phyloP scores from a whole-genome alignment of 2,329 filamentous ascomycete species.

The Fusarium abutilonis region DNA sequence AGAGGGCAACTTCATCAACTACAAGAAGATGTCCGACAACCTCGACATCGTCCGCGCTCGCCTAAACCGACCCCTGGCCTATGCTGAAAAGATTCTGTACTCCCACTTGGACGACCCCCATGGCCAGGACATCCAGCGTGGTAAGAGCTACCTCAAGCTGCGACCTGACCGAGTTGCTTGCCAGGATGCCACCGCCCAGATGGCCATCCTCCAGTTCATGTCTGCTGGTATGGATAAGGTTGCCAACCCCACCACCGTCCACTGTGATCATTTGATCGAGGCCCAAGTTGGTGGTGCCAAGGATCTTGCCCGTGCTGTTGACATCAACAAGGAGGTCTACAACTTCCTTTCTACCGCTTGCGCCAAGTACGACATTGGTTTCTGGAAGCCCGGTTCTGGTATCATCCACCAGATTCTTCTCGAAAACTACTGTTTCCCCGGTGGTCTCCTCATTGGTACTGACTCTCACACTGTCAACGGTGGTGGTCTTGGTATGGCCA shows the following conservation, averaged over 20 bases:
- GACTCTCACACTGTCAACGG: slow-evolving; percentile 98
- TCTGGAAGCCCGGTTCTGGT: slow-evolving; percentile 98
- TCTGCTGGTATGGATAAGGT: slow-evolving; percentile 96
- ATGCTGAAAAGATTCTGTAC: slow-evolving; percentile 98
- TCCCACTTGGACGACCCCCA: slow-evolving; percentile 98
- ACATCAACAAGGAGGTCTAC: slow-evolving; percentile 99
- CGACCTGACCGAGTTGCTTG: slow-evolving; percentile 97
- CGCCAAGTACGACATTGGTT: slow-evolving; percentile 99
- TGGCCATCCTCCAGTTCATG: slow-evolving; percentile 99
- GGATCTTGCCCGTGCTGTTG: slow-evolving; percentile 89
- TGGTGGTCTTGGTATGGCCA: slow-evolving; percentile 93
- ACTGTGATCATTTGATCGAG: slow-evolving; percentile 99
- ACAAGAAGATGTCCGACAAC: slow-evolving; percentile 99
- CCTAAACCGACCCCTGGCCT: slow-evolving; percentile 92
- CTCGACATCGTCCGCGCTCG: slow-evolving; percentile 87
- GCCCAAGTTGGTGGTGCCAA: slow-evolving; percentile 92
- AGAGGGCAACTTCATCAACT: slow-evolving; percentile 97
- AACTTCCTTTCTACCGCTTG: slow-evolving; percentile 94
- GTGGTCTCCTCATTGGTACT: slow-evolving; percentile 96
- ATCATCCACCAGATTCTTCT: slow-evolving; percentile 99
- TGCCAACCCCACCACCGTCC: slow-evolving; percentile 92
- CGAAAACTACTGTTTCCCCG: slow-evolving; percentile 99
- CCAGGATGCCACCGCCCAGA: slow-evolving; percentile 99
- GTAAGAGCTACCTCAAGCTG: slow-evolving; percentile 94
- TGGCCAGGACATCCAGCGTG: slow-evolving; percentile 94